phyloP scores from a whole-genome alignment of 139 green algal genomes.

The Ettlia oleoabundans region DNA sequence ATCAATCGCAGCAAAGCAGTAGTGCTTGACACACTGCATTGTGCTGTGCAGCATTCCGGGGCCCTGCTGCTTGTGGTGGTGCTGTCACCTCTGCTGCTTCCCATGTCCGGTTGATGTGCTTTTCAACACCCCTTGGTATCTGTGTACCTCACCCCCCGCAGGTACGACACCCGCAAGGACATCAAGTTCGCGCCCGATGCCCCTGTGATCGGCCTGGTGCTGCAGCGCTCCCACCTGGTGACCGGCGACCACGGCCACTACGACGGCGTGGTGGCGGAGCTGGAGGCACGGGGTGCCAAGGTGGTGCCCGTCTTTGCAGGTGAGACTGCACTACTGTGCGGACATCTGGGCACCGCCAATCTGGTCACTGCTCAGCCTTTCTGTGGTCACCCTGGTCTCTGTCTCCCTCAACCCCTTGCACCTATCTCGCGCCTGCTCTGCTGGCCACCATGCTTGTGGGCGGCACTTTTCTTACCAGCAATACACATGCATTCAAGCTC shows the following conservation, averaged over 20 bases:
- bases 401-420: too few species aligned
- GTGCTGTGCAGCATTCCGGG: too few species aligned
- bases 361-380: too few species aligned
- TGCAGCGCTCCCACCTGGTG: conserved; percentile 98
- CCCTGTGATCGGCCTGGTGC: conserved; percentile 94
- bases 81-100: neutral
- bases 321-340: neutral
- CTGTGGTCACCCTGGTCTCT: too few species aligned
- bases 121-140: neutral
- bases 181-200: conserved; percentile 86
- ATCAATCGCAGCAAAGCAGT: too few species aligned
- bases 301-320: conserved; percentile 96
- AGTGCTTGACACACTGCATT: too few species aligned
- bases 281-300: conserved; percentile 94
- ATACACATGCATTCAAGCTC: too few species aligned
- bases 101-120: neutral
- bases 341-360: too few species aligned
- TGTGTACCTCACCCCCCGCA: conserved; percentile 1
- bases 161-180: conserved; percentile 95
- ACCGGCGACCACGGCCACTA: conserved; percentile 99
- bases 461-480: too few species aligned
- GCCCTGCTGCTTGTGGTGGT: too few species aligned
- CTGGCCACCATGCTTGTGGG: too few species aligned
- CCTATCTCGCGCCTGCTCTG: too few species aligned
- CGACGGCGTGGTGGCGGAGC: conserved; percentile 88